Evolutionary conservation across 2,329 filamentous ascomycete species (phyloP).

Genomic region (Fusarium foetens): DNA sequence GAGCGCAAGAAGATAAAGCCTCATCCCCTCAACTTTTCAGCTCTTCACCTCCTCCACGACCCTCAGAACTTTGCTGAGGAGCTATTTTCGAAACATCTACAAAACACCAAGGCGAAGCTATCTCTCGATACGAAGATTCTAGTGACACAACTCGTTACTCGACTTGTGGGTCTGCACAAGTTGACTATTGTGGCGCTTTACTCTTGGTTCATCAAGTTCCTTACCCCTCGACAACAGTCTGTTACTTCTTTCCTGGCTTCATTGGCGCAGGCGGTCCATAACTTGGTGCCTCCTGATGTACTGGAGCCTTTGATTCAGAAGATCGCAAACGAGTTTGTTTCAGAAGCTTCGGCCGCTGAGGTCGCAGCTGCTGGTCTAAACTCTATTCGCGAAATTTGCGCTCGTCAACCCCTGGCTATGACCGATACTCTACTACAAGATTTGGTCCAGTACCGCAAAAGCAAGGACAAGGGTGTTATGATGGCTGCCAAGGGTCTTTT

Average conservation of each 20-base stretch:
- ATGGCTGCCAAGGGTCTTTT: conserved; percentile 96
- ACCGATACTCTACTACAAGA: conserved; percentile 95
- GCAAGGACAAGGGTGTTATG: conserved; percentile 98
- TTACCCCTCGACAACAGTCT: conserved; percentile 86
- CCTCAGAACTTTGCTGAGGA: conserved; percentile 93
- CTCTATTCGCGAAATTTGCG: conserved; percentile 93
- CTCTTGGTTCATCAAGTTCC: conserved; percentile 94
- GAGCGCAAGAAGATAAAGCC: conserved; percentile 90
- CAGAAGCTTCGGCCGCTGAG: conserved; percentile 89
- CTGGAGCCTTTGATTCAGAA: conserved; percentile 92
- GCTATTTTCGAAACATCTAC: conserved; percentile 90
- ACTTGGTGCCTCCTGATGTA: conserved; percentile 89
- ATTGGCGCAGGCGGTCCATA: conserved; percentile 90
- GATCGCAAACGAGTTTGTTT: conserved; percentile 98
- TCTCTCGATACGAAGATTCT: conserved; percentile 88
- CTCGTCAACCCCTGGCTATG: conserved; percentile 94
- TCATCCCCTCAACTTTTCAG: conserved; percentile 93
- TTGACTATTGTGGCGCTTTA: conserved; percentile 90
- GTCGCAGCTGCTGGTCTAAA: conserved; percentile 93
- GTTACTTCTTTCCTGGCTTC: conserved; percentile 95
- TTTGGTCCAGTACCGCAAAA: conserved; percentile 93
- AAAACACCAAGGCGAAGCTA: conserved; percentile 85
- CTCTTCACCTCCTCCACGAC: conserved; percentile 91
- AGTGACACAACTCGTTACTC: conserved; percentile 90
- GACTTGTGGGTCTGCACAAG: conserved; percentile 92